Base-by-base conservation (phyloP, 768 basidiomycete species). In the Suillus americanus region DNA sequence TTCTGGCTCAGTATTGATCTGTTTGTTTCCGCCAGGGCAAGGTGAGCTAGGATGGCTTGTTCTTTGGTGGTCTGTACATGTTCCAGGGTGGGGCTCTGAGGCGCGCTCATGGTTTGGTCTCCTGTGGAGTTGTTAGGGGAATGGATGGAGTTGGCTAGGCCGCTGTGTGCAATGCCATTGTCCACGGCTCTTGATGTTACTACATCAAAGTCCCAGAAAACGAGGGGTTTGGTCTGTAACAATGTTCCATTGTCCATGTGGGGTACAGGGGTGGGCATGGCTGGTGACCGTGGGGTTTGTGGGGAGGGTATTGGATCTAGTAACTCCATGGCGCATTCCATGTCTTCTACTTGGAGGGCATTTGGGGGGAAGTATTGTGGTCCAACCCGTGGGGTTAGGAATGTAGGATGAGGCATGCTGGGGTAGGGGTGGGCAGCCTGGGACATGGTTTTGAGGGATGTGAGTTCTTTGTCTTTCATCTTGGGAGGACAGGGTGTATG, bases 401-500 rank as follows among this genome's bases (percentile, higher is more conserved):
- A 20, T 18, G 43, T 3, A 2, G 8, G 43, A 3, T 1, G 8
- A 5, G 43, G 43, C 0, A 8, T 45, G 18, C 1, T 8, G 0
- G 43, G 43, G 43, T 45, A 45, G 2, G 43, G 43, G 20, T 3
- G 43, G 4, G 43, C 2, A 0, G 20, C 3, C 20, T 45, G 43
- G 18, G 43, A 45, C 2, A 10, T 7, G 20, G 43, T 1, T n/a
- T 45, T 45, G 3, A 45, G 6, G 7, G 43, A 45, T 1, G 43
- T n/a, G 3, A 9, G 6, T n/a, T 45, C 20, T 4, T 45, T 45
- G 1, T 45, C 43, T 4, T n/a, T 45, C 43, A 45, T 45, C 20
- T 73, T 88, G 14, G 13, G 40, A 16, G 16, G 40, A 16, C 40
- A 16, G 16, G 40, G 35, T 7, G 9, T 10, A 6, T 35, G 30